Evolutionary conservation across 495 filamentous ascomycete genomes (phyloP), one percentile per base, ranked within the genome.

Genomic region (Cercophora newfieldiana): DNA sequence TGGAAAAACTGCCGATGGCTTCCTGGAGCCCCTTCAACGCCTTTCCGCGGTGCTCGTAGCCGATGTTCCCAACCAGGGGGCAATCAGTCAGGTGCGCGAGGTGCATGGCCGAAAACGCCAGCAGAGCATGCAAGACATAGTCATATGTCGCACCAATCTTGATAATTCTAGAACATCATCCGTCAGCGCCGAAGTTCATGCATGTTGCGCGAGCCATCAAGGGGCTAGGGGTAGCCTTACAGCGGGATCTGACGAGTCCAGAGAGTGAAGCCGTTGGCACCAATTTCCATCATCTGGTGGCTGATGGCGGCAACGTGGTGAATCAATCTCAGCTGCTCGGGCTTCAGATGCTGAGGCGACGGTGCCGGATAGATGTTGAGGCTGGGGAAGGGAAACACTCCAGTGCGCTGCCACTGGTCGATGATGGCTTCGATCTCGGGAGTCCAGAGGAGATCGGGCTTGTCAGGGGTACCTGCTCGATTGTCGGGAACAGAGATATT

Each of bases 221-320:
- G 61, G 14, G 26, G 61, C 56, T 29, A 60, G 14, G 26, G 61
- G 57, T 29, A 60, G 53, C 22, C 89, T 84, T 87, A 99, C 95
- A 87, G 89, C 49, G 95, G 93, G 73, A 98, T 91, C 73, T 92
- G 88, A 71, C 90, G 89, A 53, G 94, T 93, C 94, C 95, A 99
- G 37, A 95, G 82, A 44, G 93, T 94, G 73, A 93, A 92, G 68
- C 86, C 87, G 63, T 90, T 88, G 67, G 94, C 87, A 37, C 89
- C 89, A 16, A 88, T 88, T 44, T 86, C 84, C 70, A 88, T 86
- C 76, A 98, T 85, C 69, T 96, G 89, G 71, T 90, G 88, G 60
- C 91, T 92, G 63, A 97, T 90, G 8, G 89, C 89, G 57, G 92
- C 89, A 63, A 98, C 88, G 69, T 99, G 94, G 75, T 97, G 90